Evolutionary conservation across 2,329 filamentous ascomycete genomes (phyloP), one percentile per base, ranked within the genome.

Genomic region (Fusarium robinianum): DNA sequence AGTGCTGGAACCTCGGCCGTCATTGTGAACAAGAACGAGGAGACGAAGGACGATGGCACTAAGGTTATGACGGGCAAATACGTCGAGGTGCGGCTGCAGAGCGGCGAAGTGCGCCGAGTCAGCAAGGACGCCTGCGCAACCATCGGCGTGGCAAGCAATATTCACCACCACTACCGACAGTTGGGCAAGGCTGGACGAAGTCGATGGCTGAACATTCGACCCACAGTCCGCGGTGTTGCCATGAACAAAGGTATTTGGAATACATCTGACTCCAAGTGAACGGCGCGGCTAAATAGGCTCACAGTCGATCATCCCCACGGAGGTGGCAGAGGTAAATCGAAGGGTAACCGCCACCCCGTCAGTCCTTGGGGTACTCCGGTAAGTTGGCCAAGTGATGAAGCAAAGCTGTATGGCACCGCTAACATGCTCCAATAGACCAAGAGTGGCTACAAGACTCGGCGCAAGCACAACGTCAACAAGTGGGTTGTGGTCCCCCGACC

Each of bases 291-390:
- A 34, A 63, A 44, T 33, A 16, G 12, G 31, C 19, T 36, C 49
- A 30, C 62, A 83, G 88, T 84, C 62, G 94, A 99, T 65, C 94
- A 99, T 79, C 94, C 94, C 64, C 94, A 99, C 70, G 94, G 94
- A 81, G 94, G 94, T 87, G 94, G 94, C 72, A 84, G 95, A 79
- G 94, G 94, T 76, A 99, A 99, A 76, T 96, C 90, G 45, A 99
- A 99, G 88, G 90, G 94, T 83, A 96, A 96, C 67, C 84, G 91
- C 50, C 80, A 95, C 66, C 94, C 95, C 22, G 90, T 94, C 61
- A 96, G 90, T 73, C 94, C 94, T 46, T 99, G 95, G 94, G 94
- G 95, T 67, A 86, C 84, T 66, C 92, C 90, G 65, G 90, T 95
- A 86, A 74, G 89, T 82, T 56, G 17, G 14, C 30, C 45, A 15